Evolutionary conservation across 83 land plant genomes (phyloP).

Genomic region (Diphasiastrum complanatum): DNA sequence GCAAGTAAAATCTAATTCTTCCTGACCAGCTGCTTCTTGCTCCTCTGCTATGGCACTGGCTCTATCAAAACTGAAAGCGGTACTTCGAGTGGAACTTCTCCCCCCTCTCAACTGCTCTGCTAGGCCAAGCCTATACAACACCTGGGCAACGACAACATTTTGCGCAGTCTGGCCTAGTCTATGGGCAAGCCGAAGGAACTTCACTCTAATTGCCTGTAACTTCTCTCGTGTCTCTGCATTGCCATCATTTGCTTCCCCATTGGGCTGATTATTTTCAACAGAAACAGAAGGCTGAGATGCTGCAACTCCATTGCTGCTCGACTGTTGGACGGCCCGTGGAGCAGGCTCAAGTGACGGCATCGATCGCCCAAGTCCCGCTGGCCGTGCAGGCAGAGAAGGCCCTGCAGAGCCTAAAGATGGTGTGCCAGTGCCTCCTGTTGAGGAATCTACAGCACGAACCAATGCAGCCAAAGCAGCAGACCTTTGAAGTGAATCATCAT

Average conservation of each 20-base stretch:
- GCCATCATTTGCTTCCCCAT: constrained; percentile 52
- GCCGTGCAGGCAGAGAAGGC: constrained; percentile 51
- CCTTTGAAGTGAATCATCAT: constrained; percentile 14
- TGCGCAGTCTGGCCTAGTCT: constrained; percentile 93
- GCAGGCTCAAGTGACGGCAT: constrained; percentile 57
- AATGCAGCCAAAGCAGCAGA: constrained; percentile 22
- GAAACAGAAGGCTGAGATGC: constrained; percentile 29
- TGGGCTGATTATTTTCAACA: constrained; percentile 26
- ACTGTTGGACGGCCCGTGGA: constrained; percentile 40
- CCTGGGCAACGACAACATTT: constrained; percentile 94
- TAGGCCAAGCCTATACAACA: constrained; percentile 78
- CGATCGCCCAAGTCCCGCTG: constrained; percentile 67
- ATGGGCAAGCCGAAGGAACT: constrained; percentile 83
- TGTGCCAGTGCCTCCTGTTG: constrained; percentile 32
- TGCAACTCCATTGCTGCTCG: constrained; percentile 40
- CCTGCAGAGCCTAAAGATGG: constrained; percentile 45
- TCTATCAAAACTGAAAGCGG: constrained; percentile 79
- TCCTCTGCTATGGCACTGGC: constrained; percentile 89
- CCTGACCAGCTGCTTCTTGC: constrained; percentile 73
- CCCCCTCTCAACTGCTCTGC: constrained; percentile 88
- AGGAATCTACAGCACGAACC: constrained; percentile 39
- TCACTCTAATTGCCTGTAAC: constrained; percentile 82
- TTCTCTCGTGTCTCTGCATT: constrained; percentile 70
- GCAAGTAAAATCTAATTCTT: constrained; percentile 89
- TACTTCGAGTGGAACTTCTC: constrained; percentile 47